These are phyloP conservation scores for Larix kaempferi DNA, from an alignment of 75 land plant genomes.

Conservation along the genomic window DNA sequence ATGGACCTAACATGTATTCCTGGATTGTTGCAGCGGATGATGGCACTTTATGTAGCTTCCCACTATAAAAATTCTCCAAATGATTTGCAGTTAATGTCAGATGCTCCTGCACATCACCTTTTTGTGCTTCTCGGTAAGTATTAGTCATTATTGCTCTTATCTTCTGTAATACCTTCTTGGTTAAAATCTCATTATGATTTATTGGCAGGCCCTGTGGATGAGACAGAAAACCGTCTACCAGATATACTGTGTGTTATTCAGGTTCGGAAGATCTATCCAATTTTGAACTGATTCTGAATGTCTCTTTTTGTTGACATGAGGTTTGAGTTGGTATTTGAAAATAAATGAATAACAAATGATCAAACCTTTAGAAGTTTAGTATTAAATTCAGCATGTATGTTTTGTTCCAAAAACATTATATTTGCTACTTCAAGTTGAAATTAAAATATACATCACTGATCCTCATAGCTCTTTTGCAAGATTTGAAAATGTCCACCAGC, in stretches of 20 bases:
- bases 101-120: constrained; percentile 95
- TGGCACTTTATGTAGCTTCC: constrained; percentile 95
- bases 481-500: no score
- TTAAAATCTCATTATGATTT: neutral
- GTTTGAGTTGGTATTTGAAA: no score
- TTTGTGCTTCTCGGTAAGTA: constrained; percentile 87
- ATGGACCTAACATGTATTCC: constrained; percentile 1
- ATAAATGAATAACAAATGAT: no score
- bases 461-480: no score
- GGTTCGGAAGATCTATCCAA: constrained; percentile 33
- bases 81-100: constrained; percentile 93
- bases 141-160: neutral
- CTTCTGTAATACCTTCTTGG: no score
- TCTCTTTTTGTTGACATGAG: no score
- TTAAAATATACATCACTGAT: no score
- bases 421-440: no score
- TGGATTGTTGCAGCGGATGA: constrained; percentile 71
- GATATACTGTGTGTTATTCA: constrained; percentile 92
- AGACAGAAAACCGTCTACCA: constrained; percentile 76
- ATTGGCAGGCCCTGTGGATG: constrained; percentile 88
- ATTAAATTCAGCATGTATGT: no score
- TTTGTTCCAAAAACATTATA: no score
- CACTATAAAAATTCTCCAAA: constrained; percentile 98
- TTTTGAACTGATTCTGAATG: neutral
- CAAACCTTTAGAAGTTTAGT: no score